Evolutionary conservation across 352 stramenopile species (phyloP).

Genomic region (Phytophthora hibernalis): DNA sequence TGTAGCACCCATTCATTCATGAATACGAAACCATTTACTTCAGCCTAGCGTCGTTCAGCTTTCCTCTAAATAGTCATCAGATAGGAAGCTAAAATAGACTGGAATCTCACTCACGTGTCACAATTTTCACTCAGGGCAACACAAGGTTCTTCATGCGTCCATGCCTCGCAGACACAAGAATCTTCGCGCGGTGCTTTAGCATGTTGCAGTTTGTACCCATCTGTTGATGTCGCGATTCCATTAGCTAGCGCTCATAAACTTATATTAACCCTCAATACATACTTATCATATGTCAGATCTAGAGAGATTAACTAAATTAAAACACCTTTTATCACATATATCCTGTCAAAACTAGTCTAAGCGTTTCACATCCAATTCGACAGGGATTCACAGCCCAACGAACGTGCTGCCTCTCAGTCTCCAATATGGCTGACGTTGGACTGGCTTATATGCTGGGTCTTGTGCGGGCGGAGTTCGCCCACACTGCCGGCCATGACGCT

Average conservation of each 20-base stretch:
- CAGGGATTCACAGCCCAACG: too few species aligned
- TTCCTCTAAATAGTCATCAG: too few species aligned
- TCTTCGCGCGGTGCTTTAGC: neutral
- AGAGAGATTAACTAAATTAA: too few species aligned
- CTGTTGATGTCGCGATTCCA: neutral
- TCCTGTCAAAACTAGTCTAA: neutral
- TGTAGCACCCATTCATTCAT: neutral
- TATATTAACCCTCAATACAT: neutral
- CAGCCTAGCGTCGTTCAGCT: neutral
- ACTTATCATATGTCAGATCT: neutral
- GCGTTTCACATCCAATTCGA: neutral
- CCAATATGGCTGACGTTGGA: conserved; percentile 28
- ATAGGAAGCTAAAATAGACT: too few species aligned
- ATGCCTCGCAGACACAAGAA: neutral
- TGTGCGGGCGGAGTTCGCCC: conserved; percentile 35
- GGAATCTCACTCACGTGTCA: too few species aligned
- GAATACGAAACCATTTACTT: neutral
- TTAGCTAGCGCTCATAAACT: neutral
- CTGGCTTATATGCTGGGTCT: conserved; percentile 28
- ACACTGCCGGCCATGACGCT: neutral
- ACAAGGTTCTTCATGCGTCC: neutral
- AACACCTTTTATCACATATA: neutral
- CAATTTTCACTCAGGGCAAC: neutral
- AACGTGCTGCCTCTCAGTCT: conserved; percentile 9
- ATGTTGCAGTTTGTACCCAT: neutral